Evolutionary conservation across 2,329 filamentous ascomycete species (phyloP).

Genomic region (Zasmidium cellare): DNA sequence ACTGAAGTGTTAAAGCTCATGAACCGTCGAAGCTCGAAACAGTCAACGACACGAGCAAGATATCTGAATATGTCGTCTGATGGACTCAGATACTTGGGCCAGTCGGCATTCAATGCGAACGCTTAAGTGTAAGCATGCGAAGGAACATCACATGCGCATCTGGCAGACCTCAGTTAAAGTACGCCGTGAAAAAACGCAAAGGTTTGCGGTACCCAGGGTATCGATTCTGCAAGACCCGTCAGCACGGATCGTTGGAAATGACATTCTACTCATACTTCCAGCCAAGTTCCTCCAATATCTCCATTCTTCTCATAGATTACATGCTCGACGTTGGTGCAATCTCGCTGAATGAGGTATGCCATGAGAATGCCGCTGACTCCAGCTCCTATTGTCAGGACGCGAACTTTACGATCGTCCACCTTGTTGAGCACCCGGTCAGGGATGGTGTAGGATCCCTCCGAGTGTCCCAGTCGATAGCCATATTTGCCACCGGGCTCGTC

Average conservation of each 20-base stretch:
- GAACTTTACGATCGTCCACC: constrained; percentile 42
- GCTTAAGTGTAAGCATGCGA: constrained; percentile 3
- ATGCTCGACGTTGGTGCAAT: constrained; percentile 46
- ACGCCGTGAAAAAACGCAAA: background rate
- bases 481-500: background rate
- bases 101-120: constrained; percentile 10
- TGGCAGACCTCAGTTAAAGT: background rate
- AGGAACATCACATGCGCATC: constrained; percentile 2
- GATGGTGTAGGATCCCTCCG: background rate
- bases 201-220: background rate
- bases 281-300: constrained; percentile 45
- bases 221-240: background rate
- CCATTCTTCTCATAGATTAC: constrained; percentile 51
- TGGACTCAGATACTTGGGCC: constrained; percentile 2
- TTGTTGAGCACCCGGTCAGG: background rate
- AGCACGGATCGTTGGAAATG: background rate
- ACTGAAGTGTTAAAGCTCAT: constrained; percentile 4
- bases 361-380: constrained; percentile 50
- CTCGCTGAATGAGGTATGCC: constrained; percentile 51
- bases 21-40: constrained; percentile 6
- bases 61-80: constrained; percentile 6
- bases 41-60: constrained; percentile 3
- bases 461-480: background rate
- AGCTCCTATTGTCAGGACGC: constrained; percentile 50
- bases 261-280: background rate